Percentiles rank a stretch among this genome's conserved stretches.
These are phyloP conservation scores for Mortierella sp. DNA, from an alignment of 371 early-diverging fungal species.

Conservation along the genomic window DNA sequence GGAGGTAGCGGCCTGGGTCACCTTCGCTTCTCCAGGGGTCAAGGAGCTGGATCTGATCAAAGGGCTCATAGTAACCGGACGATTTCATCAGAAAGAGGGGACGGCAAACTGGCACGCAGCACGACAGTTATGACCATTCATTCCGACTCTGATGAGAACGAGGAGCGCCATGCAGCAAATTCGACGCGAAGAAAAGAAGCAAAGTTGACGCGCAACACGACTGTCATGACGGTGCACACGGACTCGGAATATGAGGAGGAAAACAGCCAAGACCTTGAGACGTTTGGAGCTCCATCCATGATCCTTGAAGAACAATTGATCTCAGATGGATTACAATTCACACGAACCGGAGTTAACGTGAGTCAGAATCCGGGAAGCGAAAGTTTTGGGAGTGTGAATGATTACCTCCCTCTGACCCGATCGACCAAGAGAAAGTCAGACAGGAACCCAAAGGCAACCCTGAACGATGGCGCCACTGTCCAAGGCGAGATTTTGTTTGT, in stretches of 20 bases:
- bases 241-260: constrained; percentile 41
- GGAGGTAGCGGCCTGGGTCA: background rate
- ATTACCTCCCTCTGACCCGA: constrained; percentile 7
- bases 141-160: constrained; percentile 5
- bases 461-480: constrained; percentile 2
- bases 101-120: background rate
- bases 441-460: background rate
- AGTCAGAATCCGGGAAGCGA: background rate
- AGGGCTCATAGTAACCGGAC: background rate
- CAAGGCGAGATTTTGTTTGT: too few relatives aligned
- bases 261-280: background rate
- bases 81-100: constrained; percentile 1
- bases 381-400: background rate
- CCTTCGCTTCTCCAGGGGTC: constrained; percentile 8
- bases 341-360: background rate
- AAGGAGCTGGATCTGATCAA: constrained; percentile 1
- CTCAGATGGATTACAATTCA: background rate
- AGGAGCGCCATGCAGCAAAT: background rate
- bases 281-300: constrained; percentile 3
- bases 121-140: constrained; percentile 1
- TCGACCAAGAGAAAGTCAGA: constrained; percentile 9
- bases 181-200: background rate
- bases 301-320: constrained; percentile 8
- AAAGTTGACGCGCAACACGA: constrained; percentile 32
- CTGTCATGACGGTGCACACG: constrained; percentile 47